Evolutionary conservation across 2,329 filamentous ascomycete species (phyloP).

Genomic region (Pseudodiploospora longispora): DNA sequence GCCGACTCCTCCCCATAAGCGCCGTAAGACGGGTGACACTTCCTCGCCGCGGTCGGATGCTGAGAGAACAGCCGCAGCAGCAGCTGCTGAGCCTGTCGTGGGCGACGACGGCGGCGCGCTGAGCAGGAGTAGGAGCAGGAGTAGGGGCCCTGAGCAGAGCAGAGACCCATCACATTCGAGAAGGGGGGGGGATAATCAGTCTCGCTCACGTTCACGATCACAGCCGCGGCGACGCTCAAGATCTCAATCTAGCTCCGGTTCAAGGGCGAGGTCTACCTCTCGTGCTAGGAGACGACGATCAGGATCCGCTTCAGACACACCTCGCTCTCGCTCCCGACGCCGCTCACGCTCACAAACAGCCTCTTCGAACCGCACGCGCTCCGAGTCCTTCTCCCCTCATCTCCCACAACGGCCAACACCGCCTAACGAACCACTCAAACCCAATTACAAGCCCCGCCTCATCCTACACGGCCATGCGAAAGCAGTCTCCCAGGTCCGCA

Average conservation of each 20-base stretch:
- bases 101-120: slow-evolving; percentile 8
- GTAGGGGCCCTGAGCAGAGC: slow-evolving; percentile 15
- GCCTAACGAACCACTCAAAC: slow-evolving; percentile 42
- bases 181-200: too few species aligned
- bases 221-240: slow-evolving; percentile 21
- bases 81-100: not conserved
- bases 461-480: slow-evolving; percentile 70
- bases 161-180: not conserved
- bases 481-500: slow-evolving; percentile 75
- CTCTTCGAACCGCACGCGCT: slow-evolving; percentile 23
- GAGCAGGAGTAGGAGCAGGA: slow-evolving; percentile 17
- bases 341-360: slow-evolving; percentile 18
- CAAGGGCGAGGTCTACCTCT: slow-evolving; percentile 31
- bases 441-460: slow-evolving; percentile 63
- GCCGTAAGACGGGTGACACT: slow-evolving; percentile 23
- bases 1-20: slow-evolving; percentile 21
- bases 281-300: slow-evolving; percentile 16
- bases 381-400: slow-evolving; percentile 18
- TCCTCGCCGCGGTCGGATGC: slow-evolving; percentile 19
- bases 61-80: not conserved
- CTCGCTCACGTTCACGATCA: slow-evolving; percentile 16
- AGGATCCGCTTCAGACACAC: slow-evolving; percentile 20
- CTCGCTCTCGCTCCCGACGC: slow-evolving; percentile 19
- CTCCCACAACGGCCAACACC: slow-evolving; percentile 23
- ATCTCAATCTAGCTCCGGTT: slow-evolving; percentile 26